Percentiles rank a stretch among this genome's conserved stretches.
Evolutionary conservation across 2,329 filamentous ascomycete genomes (phyloP).

Genomic region (Camillea tinctor): DNA sequence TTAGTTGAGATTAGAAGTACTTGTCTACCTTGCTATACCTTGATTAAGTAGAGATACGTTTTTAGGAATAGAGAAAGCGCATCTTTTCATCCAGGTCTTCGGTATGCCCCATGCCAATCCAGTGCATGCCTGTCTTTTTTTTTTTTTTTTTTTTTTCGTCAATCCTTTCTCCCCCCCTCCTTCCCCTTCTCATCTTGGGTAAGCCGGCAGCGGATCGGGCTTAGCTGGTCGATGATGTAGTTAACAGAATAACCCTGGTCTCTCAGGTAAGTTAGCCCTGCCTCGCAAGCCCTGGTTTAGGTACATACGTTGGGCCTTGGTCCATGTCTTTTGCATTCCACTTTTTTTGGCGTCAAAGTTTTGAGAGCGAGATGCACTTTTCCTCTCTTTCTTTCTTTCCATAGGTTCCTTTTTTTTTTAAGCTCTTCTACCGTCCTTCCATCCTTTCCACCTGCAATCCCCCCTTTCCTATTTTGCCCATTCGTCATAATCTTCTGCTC

Average conservation of each 20-base stretch:
- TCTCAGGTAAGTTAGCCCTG: not conserved
- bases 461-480: not conserved
- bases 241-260: conserved; percentile 21
- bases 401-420: not conserved
- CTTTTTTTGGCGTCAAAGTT: not conserved
- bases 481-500: not conserved
- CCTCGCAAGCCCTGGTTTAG: not conserved
- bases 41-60: not conserved
- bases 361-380: not conserved
- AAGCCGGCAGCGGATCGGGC: conserved; percentile 24
- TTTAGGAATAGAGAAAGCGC: not conserved
- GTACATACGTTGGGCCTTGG: not conserved
- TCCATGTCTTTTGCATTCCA: not conserved
- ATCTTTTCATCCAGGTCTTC: conserved; percentile 23
- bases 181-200: conserved; percentile 22
- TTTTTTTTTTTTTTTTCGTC: too few relatives aligned
- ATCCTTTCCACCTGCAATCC: not conserved
- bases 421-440: not conserved
- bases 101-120: conserved; percentile 18
- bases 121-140: conserved; percentile 5
- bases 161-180: not conserved
- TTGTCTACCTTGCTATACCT: not conserved
- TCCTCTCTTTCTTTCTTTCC: not conserved
- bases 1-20: not conserved
- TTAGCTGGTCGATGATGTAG: conserved; percentile 27